Conservation (phyloP, 1,284 basidiomycete genomes). For the Cutaneotrichosporon mucoides region DNA sequence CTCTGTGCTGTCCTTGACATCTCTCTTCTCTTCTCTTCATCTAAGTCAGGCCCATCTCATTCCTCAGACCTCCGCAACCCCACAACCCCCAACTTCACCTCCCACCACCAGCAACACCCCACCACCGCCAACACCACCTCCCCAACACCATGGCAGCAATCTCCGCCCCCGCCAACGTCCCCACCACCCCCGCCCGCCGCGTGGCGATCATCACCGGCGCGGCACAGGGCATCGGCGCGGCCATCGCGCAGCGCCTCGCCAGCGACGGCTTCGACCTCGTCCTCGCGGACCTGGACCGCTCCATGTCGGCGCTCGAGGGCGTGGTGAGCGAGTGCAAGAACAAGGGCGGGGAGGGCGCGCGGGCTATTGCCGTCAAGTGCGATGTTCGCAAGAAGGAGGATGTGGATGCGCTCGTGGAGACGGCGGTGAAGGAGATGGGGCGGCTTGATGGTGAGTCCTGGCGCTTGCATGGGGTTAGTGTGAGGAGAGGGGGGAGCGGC, state of each 20-base stretch:
- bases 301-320: conserved; percentile 24
- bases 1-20: too few relatives aligned
- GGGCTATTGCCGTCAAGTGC: conserved; percentile 33
- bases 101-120: too few relatives aligned
- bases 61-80: too few relatives aligned
- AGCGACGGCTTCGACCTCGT: conserved; percentile 50
- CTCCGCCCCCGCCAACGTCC: neutral
- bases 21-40: too few relatives aligned
- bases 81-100: too few relatives aligned
- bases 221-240: conserved; percentile 52
- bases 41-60: too few relatives aligned
- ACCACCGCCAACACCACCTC: neutral
- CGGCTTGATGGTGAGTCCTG: conserved; percentile 32
- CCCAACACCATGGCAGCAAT: neutral
- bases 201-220: conserved; percentile 51
- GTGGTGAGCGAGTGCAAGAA: conserved; percentile 29
- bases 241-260: conserved; percentile 52
- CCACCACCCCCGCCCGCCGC: neutral
- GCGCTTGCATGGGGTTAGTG: too few relatives aligned
- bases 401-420: conserved; percentile 35
- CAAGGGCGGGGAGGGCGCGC: conserved; percentile 21
- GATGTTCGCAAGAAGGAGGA: conserved; percentile 40
- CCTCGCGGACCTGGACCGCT: conserved; percentile 41
- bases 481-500: too few relatives aligned
- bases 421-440: conserved; percentile 42